A percentile compares a stretch with the other conserved stretches of the same genome.
Evolutionary conservation across 2,329 filamentous ascomycete species (phyloP).

Genomic region (Rhinocladiella similis): DNA sequence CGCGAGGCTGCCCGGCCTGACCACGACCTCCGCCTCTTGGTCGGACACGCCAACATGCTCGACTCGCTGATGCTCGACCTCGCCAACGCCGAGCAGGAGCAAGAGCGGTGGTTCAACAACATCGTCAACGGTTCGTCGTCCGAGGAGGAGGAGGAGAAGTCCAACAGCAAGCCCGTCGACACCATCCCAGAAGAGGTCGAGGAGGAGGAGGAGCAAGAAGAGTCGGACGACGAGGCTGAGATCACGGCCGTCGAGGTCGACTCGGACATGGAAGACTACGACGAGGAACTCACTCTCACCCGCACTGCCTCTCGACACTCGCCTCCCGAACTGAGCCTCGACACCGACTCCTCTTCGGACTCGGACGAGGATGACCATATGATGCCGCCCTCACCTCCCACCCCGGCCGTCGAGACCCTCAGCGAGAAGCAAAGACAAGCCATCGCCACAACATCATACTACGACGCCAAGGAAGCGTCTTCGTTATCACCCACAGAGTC

Average conservation of each 20-base stretch:
- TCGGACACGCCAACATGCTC: conserved; percentile 97
- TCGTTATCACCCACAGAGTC: conserved; percentile 27
- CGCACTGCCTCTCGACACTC: conserved; percentile 67
- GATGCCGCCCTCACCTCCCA: conserved; percentile 71
- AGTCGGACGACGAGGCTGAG: conserved; percentile 41
- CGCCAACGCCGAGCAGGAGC: conserved; percentile 89
- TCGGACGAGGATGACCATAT: conserved; percentile 69
- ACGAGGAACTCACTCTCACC: conserved; percentile 64
- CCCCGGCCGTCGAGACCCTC: conserved; percentile 58
- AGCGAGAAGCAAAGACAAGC: conserved; percentile 55
- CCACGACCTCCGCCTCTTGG: conserved; percentile 91
- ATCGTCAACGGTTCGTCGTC: conserved; percentile 81
- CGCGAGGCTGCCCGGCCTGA: conserved; percentile 85
- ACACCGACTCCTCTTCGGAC: conserved; percentile 55
- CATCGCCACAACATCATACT: conserved; percentile 43
- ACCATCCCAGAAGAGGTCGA: conserved; percentile 27
- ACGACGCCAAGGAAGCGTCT: conserved; percentile 31
- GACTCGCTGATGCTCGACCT: conserved; percentile 91
- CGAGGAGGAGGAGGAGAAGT: conserved; percentile 35
- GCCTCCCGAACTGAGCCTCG: conserved; percentile 69
- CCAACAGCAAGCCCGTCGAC: neutral
- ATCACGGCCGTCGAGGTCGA: conserved; percentile 58
- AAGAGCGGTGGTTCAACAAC: conserved; percentile 97
- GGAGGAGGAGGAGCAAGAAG: conserved; percentile 46
- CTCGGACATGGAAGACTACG: conserved; percentile 51